Evolutionary conservation across 331 rosid genomes (phyloP).

Genomic region (Erythrophleum ivorense): DNA sequence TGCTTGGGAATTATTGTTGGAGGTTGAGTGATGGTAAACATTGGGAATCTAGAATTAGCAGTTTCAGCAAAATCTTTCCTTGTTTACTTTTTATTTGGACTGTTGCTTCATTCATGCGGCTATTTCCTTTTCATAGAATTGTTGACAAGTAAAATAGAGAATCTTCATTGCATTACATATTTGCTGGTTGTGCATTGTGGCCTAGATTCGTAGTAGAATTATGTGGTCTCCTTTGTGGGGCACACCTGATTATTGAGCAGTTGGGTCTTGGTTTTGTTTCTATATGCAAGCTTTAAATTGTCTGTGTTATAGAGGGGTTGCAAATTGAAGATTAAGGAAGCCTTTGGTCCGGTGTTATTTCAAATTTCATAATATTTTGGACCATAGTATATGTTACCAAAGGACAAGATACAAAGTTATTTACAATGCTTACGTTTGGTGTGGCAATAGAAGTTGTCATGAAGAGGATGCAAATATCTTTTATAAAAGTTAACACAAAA

Average conservation of each 20-base stretch:
- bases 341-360: too few species aligned
- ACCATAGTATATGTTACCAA: neutral
- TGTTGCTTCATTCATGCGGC: neutral
- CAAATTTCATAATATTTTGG: neutral
- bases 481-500: neutral
- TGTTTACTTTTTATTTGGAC: neutral
- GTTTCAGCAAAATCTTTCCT: neutral
- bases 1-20: neutral
- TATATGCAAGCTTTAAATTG: neutral
- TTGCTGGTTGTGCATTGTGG: neutral
- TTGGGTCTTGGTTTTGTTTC: neutral
- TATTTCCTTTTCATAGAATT: neutral
- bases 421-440: too few species aligned
- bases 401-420: neutral
- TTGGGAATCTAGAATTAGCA: neutral
- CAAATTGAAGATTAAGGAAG: neutral
- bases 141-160: neutral
- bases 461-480: neutral
- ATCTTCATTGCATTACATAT: neutral
- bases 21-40: neutral
- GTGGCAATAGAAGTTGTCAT: neutral
- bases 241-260: neutral
- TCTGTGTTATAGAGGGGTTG: neutral
- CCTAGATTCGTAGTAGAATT: neutral
- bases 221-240: neutral